Base-by-base conservation (phyloP, 2,329 filamentous ascomycete species). In the Botrytis elliptica region DNA sequence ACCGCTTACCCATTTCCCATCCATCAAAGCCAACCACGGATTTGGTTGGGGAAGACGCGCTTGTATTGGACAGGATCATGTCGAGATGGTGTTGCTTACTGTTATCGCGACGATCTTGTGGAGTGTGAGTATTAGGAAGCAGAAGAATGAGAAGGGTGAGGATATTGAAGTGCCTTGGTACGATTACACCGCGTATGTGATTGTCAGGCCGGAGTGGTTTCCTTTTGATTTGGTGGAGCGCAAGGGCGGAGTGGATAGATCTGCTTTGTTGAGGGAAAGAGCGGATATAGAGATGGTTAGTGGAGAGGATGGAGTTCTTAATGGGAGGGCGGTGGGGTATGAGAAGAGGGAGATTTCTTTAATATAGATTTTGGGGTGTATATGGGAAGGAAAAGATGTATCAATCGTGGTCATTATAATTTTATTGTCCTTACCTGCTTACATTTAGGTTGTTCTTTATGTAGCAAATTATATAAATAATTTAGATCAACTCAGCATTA, bases 41-140 rank as follows among this genome's bases (percentile, higher is more conserved):
- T 85, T 89, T 77, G 86, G 87, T 7, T 88, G 85, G 78, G 87
- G 87, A 4, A 82, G 86, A 18, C 82, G 87, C 25, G 82, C 85
- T 25, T 88, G 86, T 75, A 82, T 84, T 7, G 87, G 87, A 0
- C 83, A 85, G 74, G 82, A 83, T 60, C 78, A 90, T 33, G 87
- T 87, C 1, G 86, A 83, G 57, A 73, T 59, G 25, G 38, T 69
- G 1, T n/a, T 73, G 33, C 14, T 73, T 12, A 52, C 66, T 4
- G 55, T 70, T 22, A 73, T 73, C 4, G 71, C 65, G 36, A 70
- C 64, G 57, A 60, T 73, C 0, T 38, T 73, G 25, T 73, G 71
- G 71, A 63, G 52, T 36, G 55, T 73, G 25, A 46, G 63, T 63
- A 36, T 73, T 18, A 33, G 55, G 14, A 49, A 68, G 55, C 62